Evolutionary conservation across 108 stramenopile genomes (phyloP).

Genomic region (Aurantiochytrium sp.): DNA sequence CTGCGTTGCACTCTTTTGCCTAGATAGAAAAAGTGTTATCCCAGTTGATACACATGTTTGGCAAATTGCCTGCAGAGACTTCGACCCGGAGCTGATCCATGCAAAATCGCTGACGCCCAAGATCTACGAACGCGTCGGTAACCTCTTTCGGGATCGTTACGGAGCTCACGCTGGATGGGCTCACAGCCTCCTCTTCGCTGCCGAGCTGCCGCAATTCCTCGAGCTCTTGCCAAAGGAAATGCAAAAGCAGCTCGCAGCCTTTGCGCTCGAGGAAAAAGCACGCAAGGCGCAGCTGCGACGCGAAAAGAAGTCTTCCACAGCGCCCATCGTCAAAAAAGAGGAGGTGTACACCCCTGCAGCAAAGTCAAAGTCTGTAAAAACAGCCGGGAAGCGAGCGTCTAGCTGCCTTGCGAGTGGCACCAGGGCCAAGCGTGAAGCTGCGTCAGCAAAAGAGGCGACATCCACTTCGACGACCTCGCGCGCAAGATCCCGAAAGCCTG

Average conservation of each 20-base stretch:
- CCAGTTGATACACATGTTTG: slow-evolving; percentile 95
- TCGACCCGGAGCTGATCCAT: slow-evolving; percentile 49
- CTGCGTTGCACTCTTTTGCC: slow-evolving; percentile 91
- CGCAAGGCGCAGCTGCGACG: slow-evolving; percentile 16
- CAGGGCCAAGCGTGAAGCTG: neutral
- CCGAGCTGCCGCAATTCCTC: slow-evolving; percentile 52
- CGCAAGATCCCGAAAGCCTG: too few species aligned
- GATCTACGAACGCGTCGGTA: slow-evolving; percentile 78
- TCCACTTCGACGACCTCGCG: neutral
- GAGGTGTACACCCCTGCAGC: too few species aligned
- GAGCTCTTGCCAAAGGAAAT: slow-evolving; percentile 26
- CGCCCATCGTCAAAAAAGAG: too few species aligned
- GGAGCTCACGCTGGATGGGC: slow-evolving; percentile 89
- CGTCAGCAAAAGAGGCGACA: neutral
- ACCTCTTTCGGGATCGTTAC: slow-evolving; percentile 81
- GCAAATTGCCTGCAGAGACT: slow-evolving; percentile 85
- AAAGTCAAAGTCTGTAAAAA: too few species aligned
- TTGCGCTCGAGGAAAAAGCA: slow-evolving; percentile 31
- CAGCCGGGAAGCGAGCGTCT: too few species aligned
- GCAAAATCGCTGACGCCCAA: slow-evolving; percentile 82
- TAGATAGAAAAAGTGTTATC: slow-evolving; percentile 72
- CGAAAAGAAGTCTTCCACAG: neutral
- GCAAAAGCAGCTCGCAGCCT: slow-evolving; percentile 34
- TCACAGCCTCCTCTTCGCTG: slow-evolving; percentile 93
- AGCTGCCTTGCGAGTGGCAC: too few species aligned